phyloP scores from a whole-genome alignment of 78 protist species.

The Bodo saltans region DNA sequence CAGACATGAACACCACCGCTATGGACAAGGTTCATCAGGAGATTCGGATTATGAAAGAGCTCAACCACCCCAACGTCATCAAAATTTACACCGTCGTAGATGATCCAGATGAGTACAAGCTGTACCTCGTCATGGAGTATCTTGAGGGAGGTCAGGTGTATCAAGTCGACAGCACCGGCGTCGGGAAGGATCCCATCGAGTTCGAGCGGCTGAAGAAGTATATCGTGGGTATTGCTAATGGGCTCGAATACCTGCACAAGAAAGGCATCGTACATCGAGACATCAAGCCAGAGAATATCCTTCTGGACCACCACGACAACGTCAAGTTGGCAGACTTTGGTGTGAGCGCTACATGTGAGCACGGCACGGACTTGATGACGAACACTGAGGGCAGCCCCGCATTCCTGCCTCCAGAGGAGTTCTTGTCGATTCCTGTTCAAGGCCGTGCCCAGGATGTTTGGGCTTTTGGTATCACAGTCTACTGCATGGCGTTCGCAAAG shows the following conservation, averaged over 20 bases:
- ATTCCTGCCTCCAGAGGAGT: constrained; percentile 34
- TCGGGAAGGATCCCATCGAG: not conserved
- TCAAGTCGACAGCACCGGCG: not conserved
- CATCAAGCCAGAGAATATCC: constrained; percentile 50
- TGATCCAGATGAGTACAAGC: constrained; percentile 26
- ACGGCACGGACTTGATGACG: not conserved
- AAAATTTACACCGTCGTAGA: constrained; percentile 32
- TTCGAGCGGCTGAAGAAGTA: not conserved
- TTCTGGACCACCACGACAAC: constrained; percentile 9
- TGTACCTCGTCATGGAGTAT: constrained; percentile 30
- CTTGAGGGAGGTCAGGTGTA: constrained; percentile 10
- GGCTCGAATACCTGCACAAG: constrained; percentile 40
- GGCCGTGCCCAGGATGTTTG: constrained; percentile 45
- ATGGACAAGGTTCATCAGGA: constrained; percentile 26
- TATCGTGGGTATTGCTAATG: not conserved
- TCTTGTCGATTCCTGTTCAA: not conserved
- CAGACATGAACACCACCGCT: constrained; percentile 2
- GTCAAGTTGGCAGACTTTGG: constrained; percentile 11
- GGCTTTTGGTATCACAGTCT: constrained; percentile 64
- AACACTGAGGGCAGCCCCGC: constrained; percentile 40
- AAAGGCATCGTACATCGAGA: constrained; percentile 40
- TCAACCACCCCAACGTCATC: constrained; percentile 41
- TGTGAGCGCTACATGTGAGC: not conserved
- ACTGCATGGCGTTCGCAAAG: constrained; percentile 15
- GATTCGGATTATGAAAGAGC: constrained; percentile 30